phyloP scores from a whole-genome alignment of 371 early-diverging fungal species.

The Mortierella sp. region DNA sequence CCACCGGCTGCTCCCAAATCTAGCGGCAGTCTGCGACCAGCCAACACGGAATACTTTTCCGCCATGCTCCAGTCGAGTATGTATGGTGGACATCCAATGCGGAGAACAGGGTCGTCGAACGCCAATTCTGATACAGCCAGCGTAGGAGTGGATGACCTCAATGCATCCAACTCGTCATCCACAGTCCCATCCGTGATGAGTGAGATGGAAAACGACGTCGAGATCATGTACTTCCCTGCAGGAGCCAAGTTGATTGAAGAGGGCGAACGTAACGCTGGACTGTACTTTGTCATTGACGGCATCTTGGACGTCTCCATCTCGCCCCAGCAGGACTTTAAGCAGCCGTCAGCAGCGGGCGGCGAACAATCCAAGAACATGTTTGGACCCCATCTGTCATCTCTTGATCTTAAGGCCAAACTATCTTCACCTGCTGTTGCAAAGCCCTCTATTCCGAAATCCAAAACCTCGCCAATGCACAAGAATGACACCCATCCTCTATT shows the following conservation, averaged over 20 bases:
- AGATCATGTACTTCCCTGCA: conserved; percentile 76
- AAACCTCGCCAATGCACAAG: neutral
- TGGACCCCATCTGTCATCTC: conserved; percentile 40
- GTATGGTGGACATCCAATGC: conserved; percentile 26
- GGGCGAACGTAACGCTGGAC: conserved; percentile 87
- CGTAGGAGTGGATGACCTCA: conserved; percentile 41
- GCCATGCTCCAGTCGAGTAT: conserved; percentile 45
- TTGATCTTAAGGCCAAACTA: conserved; percentile 34
- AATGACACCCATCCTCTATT: conserved; percentile 65
- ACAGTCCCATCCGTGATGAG: conserved; percentile 56
- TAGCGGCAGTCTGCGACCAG: conserved; percentile 24
- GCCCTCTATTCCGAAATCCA: neutral
- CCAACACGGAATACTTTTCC: conserved; percentile 45
- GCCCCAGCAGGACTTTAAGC: conserved; percentile 32
- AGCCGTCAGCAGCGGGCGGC: neutral
- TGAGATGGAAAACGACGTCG: conserved; percentile 67
- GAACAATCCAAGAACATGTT: conserved; percentile 31
- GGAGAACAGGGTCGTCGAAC: conserved; percentile 29
- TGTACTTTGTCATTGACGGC: conserved; percentile 95
- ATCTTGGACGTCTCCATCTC: conserved; percentile 81
- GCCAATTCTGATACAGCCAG: conserved; percentile 28
- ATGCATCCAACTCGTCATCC: conserved; percentile 59
- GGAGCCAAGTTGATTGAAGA: conserved; percentile 81
- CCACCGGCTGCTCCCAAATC: conserved; percentile 26
- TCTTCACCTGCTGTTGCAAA: neutral